These are phyloP conservation scores for Chenopodium formosanum DNA, from an alignment of 148 eudicot species.

Conservation along the genomic window DNA sequence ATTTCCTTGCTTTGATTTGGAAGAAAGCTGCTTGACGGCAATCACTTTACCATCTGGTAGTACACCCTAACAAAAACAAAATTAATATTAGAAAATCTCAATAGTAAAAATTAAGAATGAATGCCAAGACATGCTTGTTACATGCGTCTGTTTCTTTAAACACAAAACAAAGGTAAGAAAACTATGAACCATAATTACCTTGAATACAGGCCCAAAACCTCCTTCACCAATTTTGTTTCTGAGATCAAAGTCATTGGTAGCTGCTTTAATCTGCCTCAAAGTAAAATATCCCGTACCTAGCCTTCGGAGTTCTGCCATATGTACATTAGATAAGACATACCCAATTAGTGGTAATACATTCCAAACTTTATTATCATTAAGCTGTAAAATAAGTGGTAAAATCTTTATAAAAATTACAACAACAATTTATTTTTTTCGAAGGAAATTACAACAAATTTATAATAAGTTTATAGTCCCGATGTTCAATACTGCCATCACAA, in stretches of 20 bases:
- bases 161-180: neutral
- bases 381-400: neutral
- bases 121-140: neutral
- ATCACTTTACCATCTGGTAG: slow-evolving; percentile 64
- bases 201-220: slow-evolving; percentile 91
- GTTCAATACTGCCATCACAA: neutral
- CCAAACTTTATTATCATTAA: too few relatives aligned
- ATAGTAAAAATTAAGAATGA: neutral
- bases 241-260: slow-evolving; percentile 61
- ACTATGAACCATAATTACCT: slow-evolving; percentile 39
- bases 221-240: slow-evolving; percentile 87
- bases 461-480: neutral
- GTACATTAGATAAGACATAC: neutral
- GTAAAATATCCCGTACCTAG: slow-evolving; percentile 76
- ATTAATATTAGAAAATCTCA: neutral
- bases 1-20: slow-evolving; percentile 81
- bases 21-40: slow-evolving; percentile 88
- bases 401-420: neutral
- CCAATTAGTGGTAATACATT: too few relatives aligned
- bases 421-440: too few relatives aligned
- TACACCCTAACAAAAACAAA: slow-evolving; percentile 48
- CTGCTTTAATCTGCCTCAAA: slow-evolving; percentile 72
- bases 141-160: neutral
- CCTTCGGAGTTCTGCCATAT: slow-evolving; percentile 51
- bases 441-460: neutral